phyloP scores from a whole-genome alignment of 306 rosid species.

The Quillaja saponaria region DNA sequence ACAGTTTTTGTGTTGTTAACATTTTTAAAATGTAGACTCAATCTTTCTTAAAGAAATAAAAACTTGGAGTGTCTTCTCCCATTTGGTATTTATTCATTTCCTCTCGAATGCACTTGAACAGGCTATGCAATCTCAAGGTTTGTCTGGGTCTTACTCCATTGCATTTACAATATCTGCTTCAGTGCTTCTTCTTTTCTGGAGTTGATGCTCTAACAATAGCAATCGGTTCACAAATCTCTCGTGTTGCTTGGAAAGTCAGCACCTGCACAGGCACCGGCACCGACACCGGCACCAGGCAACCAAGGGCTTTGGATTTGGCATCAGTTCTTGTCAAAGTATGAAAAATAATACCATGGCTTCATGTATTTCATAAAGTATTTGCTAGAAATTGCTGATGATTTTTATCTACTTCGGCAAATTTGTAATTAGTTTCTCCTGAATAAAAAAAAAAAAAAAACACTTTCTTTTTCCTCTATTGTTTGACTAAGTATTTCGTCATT shows the following conservation, averaged over 20 bases:
- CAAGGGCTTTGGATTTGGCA: constrained; percentile 24
- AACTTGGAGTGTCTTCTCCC: background rate
- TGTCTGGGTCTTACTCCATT: constrained; percentile 42
- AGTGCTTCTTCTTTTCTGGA: constrained; percentile 52
- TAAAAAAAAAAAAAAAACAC: constrained; percentile 8
- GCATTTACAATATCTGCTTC: constrained; percentile 43
- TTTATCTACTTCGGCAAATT: constrained; percentile 34
- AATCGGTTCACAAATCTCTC: background rate
- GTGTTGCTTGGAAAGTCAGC: constrained; percentile 18
- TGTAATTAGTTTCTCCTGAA: constrained; percentile 37
- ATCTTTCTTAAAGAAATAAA: too few species aligned
- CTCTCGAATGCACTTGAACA: constrained; percentile 42
- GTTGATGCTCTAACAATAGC: constrained; percentile 27
- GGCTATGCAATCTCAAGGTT: constrained; percentile 48
- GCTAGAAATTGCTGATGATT: constrained; percentile 35
- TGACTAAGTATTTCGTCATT: constrained; percentile 12
- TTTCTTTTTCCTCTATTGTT: constrained; percentile 8
- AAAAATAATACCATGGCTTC: constrained; percentile 33
- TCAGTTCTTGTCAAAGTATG: constrained; percentile 23
- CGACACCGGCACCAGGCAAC: constrained; percentile 13
- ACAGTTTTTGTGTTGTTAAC: constrained; percentile 13
- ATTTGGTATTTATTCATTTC: constrained; percentile 19
- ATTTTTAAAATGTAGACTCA: background rate
- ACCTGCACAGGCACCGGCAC: too few species aligned
- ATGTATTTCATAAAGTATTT: constrained; percentile 32